Percentiles rank a stretch among this genome's conserved stretches.
phyloP scores from a whole-genome alignment of 164 flowering plant species.

The Chimonanthus praecox region DNA sequence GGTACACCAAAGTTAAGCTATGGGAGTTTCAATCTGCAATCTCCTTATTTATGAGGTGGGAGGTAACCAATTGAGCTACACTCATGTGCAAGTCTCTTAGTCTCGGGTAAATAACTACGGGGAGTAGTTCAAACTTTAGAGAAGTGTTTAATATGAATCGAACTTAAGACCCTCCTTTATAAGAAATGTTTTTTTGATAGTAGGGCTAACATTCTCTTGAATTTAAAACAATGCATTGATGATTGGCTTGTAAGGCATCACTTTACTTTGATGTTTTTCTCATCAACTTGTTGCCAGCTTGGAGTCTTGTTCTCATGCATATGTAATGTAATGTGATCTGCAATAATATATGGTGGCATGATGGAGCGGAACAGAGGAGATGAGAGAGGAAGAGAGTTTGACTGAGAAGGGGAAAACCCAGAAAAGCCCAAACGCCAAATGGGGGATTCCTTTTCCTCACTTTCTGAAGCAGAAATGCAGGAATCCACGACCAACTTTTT shows the following conservation, averaged over 20 bases:
- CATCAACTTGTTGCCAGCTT: slow-evolving; percentile 32
- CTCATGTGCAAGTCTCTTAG: no score
- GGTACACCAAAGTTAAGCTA: no score
- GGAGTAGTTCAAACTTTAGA: no score
- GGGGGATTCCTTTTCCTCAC: slow-evolving; percentile 12
- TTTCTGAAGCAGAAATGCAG: slow-evolving; percentile 24
- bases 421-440: no score
- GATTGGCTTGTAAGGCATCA: not conserved
- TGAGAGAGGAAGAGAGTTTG: not conserved
- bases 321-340: slow-evolving; percentile 39
- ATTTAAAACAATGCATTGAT: not conserved
- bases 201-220: no score
- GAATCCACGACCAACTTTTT: not conserved
- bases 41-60: no score
- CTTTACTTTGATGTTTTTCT: not conserved
- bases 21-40: no score
- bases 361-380: slow-evolving; percentile 28
- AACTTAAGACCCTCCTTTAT: no score
- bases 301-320: slow-evolving; percentile 46
- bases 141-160: no score
- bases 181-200: no score
- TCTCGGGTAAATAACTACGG: no score
- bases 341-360: slow-evolving; percentile 33
- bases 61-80: no score
- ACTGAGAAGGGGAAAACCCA: slow-evolving; percentile 20